Base-by-base conservation (phyloP, 495 filamentous ascomycete genomes). In the Penicillium odoratum region DNA sequence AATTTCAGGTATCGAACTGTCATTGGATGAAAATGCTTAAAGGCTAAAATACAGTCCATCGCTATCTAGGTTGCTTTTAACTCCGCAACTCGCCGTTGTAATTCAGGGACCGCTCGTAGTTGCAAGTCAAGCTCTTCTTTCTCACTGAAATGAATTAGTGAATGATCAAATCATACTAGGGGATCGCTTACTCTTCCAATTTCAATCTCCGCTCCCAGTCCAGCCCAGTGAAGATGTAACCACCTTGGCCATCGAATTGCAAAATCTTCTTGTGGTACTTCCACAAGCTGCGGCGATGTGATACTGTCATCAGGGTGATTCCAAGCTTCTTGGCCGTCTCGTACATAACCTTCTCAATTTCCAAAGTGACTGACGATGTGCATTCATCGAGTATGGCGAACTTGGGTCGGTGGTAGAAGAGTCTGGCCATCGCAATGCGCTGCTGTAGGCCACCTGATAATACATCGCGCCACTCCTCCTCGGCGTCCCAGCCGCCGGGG, bases 321-420 rank as follows among this genome's bases (percentile, higher is more conserved):
- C 91, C 92, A 25, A 96, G 74, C 36, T 80, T 77, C 81, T 98
- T 98, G 48, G 95, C 94, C 18, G 88, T 93, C 55, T 97, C 93
- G 72, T 98, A 98, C 92, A 98, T 97, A 66, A 90, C 81, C 65
- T 90, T 89, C 68, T 98, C 94, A 42, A 93, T 92, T 47, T 97
- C 93, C 8, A 97, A 80, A 7, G 96, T 97, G 25, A 98, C 92
- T 51, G 85, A 89, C 48, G 88, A 92, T 2, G 94, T 98, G 75
- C 94, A 98, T 74, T 98, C 94, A 70, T 98, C 94, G 21, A 98
- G 78, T 63, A 98, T 98, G 15, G 94, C 94, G 70, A 82, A 85
- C 61, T 90, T 88, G 3, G 94, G 94, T 3, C 83, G 79, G 74
- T 98, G 95, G 74, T 98, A 98, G 74, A 98, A 98, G 6, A 98